Base-by-base conservation (phyloP, 768 basidiomycete genomes). In the Antrodiella citrinella region DNA sequence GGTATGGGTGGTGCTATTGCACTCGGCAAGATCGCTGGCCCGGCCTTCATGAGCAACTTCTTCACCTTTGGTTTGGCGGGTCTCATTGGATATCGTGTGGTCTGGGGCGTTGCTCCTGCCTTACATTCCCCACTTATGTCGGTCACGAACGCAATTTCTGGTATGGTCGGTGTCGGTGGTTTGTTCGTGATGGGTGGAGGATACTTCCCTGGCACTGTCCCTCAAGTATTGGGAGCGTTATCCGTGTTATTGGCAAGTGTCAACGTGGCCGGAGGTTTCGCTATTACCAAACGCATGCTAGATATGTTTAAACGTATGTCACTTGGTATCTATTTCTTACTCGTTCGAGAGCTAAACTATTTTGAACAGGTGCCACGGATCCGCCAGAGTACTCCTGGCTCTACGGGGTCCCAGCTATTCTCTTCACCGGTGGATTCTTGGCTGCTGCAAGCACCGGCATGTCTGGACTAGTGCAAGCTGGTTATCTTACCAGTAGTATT, bases 121-220 rank as follows among this genome's bases (percentile, higher is more conserved):
- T 66, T 92, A 45, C 91, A 93, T 64, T 91, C 90, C 19, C 91
- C 91, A 12, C 69, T 92, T 51, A 93, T 93, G 89, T 88, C 86
- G 7, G 90, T 92, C 4, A 92, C 89, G 11, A 91, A 91, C 59
- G 89, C 90, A 2, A 86, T 91, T 41, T 91, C 89, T 19, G 88
- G 80, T 26, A 78, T 84, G 81, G 86, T 90, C 48, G 88, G 88
- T 35, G 70, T 91, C 26, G 91, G 89, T 15, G 91, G 91, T 30
- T 72, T 93, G 62, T 92, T 91, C 61, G 78, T 93, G 35, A 92
- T 93, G 90, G 91, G 91, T 41, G 91, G 91, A 26, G 85, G 90
- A 2, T 88, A 83, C 62, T 58, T 90, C 11, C 91, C 91, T 15
- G 83, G 80, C 40, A 91, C 91, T 0, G 69, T 89, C 54, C 83